Base-by-base conservation (phyloP, 768 basidiomycete species). In the Mycena sanguinolenta region DNA sequence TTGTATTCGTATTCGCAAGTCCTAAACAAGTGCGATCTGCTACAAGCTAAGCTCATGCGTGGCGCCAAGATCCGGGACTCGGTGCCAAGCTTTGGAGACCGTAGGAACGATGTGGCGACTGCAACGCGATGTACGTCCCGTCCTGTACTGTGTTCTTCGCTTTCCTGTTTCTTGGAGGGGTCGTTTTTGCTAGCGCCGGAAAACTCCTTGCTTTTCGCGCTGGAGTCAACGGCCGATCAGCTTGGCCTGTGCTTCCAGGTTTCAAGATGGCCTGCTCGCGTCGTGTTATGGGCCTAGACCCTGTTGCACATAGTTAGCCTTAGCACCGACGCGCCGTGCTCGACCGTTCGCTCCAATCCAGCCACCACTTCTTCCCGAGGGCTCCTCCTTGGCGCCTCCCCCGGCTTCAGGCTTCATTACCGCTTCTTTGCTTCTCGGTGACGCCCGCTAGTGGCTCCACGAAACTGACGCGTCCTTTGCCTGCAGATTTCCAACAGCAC, bases 401-500 rank as follows among this genome's bases (percentile, higher is more conserved):
- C 49, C 25, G 49, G n/a, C n/a, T n/a, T n/a, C n/a, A n/a, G 32
- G 16, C 28, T 28, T 30, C 46, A 19, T 19, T n/a, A 9, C 30
- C 58, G 14, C 38, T 55, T 28, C 10, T 36, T 50, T 30, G 8
- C 46, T 17, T 27, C 27, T 32, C 58, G 1, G 28, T 58, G 36
- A 32, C 30, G 30, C 53, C 21, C 59, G n/a, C 54, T 44, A 13
- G 53, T 21, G 23, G 30, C 50, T 34, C 16, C 42, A n/a, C 1
- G 23, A 38, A 50, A 32, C 69, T 65, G 19, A 64, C 53, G 4
- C 36, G 7, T 3, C 25, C 13, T 63, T 38, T 9, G 17, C 23
- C 27, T 9, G 23, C 55, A 95, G 93, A 94, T 78, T 93, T 95
- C 79, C 90, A 91, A 73, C 88, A 91, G 67, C 92, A 94, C 76